Conservation (phyloP, 75 land plant species). For the Chamaecyparis obtusa region DNA sequence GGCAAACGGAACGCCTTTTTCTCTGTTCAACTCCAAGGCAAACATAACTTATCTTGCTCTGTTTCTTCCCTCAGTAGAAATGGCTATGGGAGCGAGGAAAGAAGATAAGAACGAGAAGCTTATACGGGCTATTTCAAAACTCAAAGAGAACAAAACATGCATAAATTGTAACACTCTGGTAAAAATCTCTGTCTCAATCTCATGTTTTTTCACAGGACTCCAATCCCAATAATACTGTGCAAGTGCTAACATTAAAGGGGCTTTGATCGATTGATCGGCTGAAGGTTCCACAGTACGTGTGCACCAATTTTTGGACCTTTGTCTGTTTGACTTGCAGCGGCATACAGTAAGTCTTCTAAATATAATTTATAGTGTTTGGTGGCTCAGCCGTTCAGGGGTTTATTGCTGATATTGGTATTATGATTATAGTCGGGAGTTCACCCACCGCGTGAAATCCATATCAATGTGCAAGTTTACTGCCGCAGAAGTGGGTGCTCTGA, state of each 20-base stretch:
- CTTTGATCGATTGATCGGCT: no score
- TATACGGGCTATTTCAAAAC: conserved; percentile 16
- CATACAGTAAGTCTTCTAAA: conserved; percentile 21
- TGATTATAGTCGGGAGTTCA: conserved; percentile 36
- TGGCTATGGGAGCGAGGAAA: conserved; percentile 8
- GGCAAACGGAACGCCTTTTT: no score
- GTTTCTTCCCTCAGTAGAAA: not conserved
- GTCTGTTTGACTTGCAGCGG: conserved; percentile 28
- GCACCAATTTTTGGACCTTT: conserved; percentile 34
- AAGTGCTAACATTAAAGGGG: not conserved
- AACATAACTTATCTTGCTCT: no score
- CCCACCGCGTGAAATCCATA: conserved; percentile 42
- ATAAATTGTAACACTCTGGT: conserved; percentile 17
- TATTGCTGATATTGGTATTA: not conserved
- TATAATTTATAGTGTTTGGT: not conserved
- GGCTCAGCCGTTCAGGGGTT: not conserved
- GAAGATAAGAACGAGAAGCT: conserved; percentile 20
- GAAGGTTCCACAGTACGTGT: conserved; percentile 32
- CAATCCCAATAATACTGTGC: not conserved
- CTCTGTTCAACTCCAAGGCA: no score
- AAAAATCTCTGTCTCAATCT: not conserved
- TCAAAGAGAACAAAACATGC: conserved; percentile 13
- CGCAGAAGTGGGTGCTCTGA: conserved; percentile 27
- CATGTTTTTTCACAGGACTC: not conserved
- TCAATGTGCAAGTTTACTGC: conserved; percentile 45